These are phyloP conservation scores for Amniculicola lignicola DNA, from an alignment of 495 filamentous ascomycete species.

Conservation along the genomic window DNA sequence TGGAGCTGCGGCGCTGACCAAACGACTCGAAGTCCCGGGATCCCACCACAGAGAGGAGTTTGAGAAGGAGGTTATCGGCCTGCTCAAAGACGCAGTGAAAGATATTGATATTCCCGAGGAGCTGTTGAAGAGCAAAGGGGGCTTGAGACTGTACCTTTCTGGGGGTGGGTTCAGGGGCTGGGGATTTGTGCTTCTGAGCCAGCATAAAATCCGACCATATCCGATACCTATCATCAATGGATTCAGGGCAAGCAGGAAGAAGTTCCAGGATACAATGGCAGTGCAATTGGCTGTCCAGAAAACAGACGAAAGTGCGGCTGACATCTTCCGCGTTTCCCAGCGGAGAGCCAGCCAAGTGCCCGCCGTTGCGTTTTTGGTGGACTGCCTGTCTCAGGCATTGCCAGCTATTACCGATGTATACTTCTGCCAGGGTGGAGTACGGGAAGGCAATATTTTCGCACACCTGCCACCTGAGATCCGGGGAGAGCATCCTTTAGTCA, in stretches of 20 bases:
- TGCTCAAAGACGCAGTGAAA: slow-evolving; percentile 61
- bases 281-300: slow-evolving; percentile 55
- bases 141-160: slow-evolving; percentile 77
- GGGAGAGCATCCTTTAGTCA: slow-evolving; percentile 61
- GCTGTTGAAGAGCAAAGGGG: slow-evolving; percentile 48
- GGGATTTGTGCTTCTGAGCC: slow-evolving; percentile 75
- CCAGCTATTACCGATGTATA: slow-evolving; percentile 66
- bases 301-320: slow-evolving; percentile 30
- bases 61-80: slow-evolving; percentile 54
- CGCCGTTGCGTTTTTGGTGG: slow-evolving; percentile 75
- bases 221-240: slow-evolving; percentile 84
- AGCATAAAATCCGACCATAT: slow-evolving; percentile 66
- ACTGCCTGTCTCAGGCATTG: slow-evolving; percentile 64
- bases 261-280: slow-evolving; percentile 59
- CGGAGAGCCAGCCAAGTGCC: slow-evolving; percentile 77
- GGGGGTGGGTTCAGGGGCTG: slow-evolving; percentile 91
- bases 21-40: slow-evolving; percentile 46
- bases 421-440: slow-evolving; percentile 83
- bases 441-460: slow-evolving; percentile 76
- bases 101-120: slow-evolving; percentile 54
- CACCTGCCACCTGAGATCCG: slow-evolving; percentile 57
- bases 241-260: slow-evolving; percentile 59
- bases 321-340: slow-evolving; percentile 79
- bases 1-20: slow-evolving; percentile 78
- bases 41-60: slow-evolving; percentile 45